These are phyloP conservation scores for Jatropha multifida DNA, from an alignment of 441 rosid genomes.

Conservation along the genomic window DNA sequence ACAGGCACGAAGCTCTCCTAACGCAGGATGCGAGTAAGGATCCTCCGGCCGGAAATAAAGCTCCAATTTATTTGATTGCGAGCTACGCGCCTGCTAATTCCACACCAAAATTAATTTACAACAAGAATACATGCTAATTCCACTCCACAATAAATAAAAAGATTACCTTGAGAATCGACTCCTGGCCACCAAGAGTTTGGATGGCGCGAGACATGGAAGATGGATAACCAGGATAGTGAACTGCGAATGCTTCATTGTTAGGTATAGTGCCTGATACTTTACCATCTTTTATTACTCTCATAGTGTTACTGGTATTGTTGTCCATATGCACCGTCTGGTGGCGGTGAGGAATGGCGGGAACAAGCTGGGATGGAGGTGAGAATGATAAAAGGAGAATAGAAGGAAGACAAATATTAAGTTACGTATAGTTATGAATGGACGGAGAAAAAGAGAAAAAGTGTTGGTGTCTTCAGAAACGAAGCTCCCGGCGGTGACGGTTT, in stretches of 20 bases:
- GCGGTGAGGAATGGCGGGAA: neutral
- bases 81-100: constrained; percentile 53
- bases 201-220: constrained; percentile 64
- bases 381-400: neutral
- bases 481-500: too few relatives aligned
- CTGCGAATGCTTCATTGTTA: constrained; percentile 48
- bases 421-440: too few relatives aligned
- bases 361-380: neutral
- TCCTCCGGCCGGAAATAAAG: constrained; percentile 90
- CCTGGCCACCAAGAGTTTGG: constrained; percentile 72
- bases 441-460: neutral
- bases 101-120: neutral
- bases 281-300: constrained; percentile 72
- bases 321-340: neutral
- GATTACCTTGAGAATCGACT: constrained; percentile 52
- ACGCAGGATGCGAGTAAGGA: constrained; percentile 78
- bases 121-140: neutral
- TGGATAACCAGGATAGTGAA: constrained; percentile 79
- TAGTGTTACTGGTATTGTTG: neutral
- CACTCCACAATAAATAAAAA: neutral
- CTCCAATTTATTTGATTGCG: constrained; percentile 59
- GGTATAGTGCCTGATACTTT: constrained; percentile 60
- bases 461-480: too few relatives aligned
- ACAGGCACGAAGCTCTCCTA: constrained; percentile 62
- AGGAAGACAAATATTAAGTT: neutral